phyloP scores from a whole-genome alignment of 352 stramenopile species.

The Phytophthora chlamydospora region DNA sequence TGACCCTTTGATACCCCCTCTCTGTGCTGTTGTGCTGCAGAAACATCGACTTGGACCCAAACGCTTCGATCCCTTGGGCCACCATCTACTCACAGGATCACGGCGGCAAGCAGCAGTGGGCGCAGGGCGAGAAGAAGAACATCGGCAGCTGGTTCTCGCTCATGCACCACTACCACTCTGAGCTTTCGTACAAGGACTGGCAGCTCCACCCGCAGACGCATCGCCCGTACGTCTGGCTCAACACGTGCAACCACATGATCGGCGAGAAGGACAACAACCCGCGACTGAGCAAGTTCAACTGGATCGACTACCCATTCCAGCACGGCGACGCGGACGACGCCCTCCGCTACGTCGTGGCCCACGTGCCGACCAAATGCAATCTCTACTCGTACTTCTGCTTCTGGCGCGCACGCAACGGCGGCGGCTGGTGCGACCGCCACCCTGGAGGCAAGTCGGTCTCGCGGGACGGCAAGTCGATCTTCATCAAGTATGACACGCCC shows the following conservation, averaged over 20 bases:
- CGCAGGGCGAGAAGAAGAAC: conserved; percentile 85
- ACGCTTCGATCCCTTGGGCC: conserved; percentile 51
- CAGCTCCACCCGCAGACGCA: conserved; percentile 41
- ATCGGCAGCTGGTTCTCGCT: conserved; percentile 88
- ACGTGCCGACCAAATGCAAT: conserved; percentile 89
- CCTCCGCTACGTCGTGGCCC: conserved; percentile 78
- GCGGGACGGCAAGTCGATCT: conserved; percentile 68
- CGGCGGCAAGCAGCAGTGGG: conserved; percentile 78
- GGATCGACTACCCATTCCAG: conserved; percentile 84
- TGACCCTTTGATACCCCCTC: neutral
- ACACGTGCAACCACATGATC: conserved; percentile 93
- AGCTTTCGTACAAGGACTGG: conserved; percentile 62
- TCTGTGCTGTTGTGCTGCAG: conserved; percentile 27
- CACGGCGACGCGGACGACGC: conserved; percentile 68
- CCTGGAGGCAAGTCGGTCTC: conserved; percentile 53
- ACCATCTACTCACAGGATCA: conserved; percentile 80
- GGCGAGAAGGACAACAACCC: conserved; percentile 85
- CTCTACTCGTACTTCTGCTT: conserved; percentile 88
- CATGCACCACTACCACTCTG: conserved; percentile 86
- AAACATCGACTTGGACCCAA: conserved; percentile 65
- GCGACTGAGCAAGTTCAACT: conserved; percentile 76
- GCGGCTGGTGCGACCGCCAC: conserved; percentile 76
- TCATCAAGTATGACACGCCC: conserved; percentile 43
- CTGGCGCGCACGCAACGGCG: conserved; percentile 76
- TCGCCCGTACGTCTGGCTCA: conserved; percentile 82